Conservation (phyloP, 257 asterid species). For the Solanum etuberosum region DNA sequence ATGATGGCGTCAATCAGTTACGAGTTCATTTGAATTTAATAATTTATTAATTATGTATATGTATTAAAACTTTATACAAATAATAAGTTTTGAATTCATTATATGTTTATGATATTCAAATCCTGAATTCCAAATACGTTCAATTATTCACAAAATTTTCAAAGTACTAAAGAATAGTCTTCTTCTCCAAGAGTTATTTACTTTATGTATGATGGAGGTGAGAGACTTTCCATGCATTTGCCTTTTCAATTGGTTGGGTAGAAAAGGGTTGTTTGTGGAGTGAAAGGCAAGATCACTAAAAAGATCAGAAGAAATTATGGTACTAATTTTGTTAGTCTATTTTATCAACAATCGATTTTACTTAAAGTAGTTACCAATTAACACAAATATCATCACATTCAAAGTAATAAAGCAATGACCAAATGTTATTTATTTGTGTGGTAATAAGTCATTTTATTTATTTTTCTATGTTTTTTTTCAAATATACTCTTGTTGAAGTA, state of each 20-base stretch:
- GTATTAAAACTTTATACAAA: neutral
- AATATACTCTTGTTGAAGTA: too few relatives aligned
- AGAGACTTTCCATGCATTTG: neutral
- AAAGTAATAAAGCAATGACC: too few relatives aligned
- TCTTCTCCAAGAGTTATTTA: neutral
- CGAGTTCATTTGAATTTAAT: neutral
- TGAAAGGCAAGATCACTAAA: neutral
- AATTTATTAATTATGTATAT: neutral
- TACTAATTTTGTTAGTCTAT: neutral
- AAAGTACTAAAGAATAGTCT: neutral
- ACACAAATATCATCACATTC: too few relatives aligned
- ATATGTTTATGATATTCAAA: neutral
- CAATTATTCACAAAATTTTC: too few relatives aligned
- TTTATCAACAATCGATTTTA: too few relatives aligned
- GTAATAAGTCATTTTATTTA: too few relatives aligned
- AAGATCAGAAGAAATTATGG: neutral
- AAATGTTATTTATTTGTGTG: too few relatives aligned
- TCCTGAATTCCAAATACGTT: too few relatives aligned
- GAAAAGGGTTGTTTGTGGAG: neutral
- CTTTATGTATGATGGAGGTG: neutral
- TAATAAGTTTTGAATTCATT: neutral
- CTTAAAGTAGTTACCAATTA: too few relatives aligned
- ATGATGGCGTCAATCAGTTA: neutral
- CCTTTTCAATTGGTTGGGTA: neutral
- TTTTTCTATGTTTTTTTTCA: too few relatives aligned